These are phyloP conservation scores for Ceratocystis cacaofunesta DNA, from an alignment of 2,329 filamentous ascomycete species.

Conservation along the genomic window DNA sequence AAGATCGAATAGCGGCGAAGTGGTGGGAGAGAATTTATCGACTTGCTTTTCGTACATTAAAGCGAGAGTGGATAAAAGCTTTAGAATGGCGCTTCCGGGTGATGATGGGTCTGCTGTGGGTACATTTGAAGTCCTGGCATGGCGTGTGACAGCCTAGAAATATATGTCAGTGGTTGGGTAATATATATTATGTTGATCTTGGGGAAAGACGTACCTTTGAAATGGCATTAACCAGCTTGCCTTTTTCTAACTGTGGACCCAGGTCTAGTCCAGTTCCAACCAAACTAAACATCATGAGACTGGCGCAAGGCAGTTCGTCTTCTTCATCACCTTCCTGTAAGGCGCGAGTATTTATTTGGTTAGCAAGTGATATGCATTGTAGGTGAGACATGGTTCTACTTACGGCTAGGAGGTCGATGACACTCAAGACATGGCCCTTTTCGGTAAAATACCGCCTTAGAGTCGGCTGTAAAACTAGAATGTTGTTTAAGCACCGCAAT, in stretches of 20 bases:
- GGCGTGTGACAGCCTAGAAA: conserved; percentile 16
- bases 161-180: not conserved
- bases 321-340: conserved; percentile 16
- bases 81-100: conserved; percentile 17
- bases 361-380: not conserved
- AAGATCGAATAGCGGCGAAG: conserved; percentile 18
- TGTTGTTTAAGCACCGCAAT: conserved; percentile 17
- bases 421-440: conserved; percentile 14
- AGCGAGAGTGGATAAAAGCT: conserved; percentile 19
- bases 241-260: conserved; percentile 24
- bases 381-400: not conserved
- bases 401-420: conserved; percentile 15
- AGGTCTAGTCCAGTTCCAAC: conserved; percentile 26
- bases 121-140: conserved; percentile 16
- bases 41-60: conserved; percentile 18
- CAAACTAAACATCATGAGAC: conserved; percentile 17
- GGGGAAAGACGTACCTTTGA: conserved; percentile 15
- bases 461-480: conserved; percentile 16
- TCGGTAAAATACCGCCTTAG: conserved; percentile 18
- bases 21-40: conserved; percentile 17
- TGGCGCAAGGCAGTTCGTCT: conserved; percentile 18
- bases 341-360: not conserved
- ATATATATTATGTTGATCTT: not conserved
- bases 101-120: conserved; percentile 19
- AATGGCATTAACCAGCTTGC: conserved; percentile 19